Evolutionary conservation across 1,284 basidiomycete species (phyloP).

Genomic region (Austroboletus niveus): DNA sequence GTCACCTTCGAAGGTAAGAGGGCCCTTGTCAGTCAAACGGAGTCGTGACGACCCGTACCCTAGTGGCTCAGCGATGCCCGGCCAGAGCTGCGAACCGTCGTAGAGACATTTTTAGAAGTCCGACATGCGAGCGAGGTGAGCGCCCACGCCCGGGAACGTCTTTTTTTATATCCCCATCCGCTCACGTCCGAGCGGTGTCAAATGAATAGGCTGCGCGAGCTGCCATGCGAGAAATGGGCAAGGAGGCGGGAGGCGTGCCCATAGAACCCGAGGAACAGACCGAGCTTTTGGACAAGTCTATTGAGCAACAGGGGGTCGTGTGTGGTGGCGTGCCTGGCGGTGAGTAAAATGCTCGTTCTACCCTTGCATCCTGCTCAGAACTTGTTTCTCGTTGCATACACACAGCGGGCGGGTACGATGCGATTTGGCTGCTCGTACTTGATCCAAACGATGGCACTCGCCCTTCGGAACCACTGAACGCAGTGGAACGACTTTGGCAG

Average conservation of each 20-base stretch:
- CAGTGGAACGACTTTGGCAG: slow-evolving; percentile 75
- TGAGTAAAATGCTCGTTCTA: slow-evolving; percentile 34
- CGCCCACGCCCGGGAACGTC: neutral
- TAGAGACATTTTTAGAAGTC: slow-evolving; percentile 52
- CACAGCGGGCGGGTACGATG: slow-evolving; percentile 94
- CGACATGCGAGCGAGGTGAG: slow-evolving; percentile 57
- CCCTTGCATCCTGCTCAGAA: neutral
- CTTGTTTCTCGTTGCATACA: neutral
- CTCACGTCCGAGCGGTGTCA: neutral
- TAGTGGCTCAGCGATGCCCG: slow-evolving; percentile 22
- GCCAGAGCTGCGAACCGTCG: slow-evolving; percentile 6
- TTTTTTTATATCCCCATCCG: neutral
- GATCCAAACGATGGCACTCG: slow-evolving; percentile 51
- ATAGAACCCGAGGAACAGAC: slow-evolving; percentile 95
- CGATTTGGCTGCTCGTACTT: slow-evolving; percentile 87
- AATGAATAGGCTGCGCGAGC: slow-evolving; percentile 65
- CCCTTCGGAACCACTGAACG: slow-evolving; percentile 42
- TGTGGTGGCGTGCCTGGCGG: slow-evolving; percentile 97
- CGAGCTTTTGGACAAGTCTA: slow-evolving; percentile 78
- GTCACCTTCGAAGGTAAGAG: slow-evolving; percentile 54
- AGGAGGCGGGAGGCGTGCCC: slow-evolving; percentile 57
- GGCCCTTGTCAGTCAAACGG: neutral
- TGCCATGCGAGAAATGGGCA: slow-evolving; percentile 89
- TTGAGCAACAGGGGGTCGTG: slow-evolving; percentile 78
- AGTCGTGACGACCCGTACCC: neutral